Evolutionary conservation across 805 yeast species (phyloP).

Genomic region (Tetrapisispora taiwanensis): DNA sequence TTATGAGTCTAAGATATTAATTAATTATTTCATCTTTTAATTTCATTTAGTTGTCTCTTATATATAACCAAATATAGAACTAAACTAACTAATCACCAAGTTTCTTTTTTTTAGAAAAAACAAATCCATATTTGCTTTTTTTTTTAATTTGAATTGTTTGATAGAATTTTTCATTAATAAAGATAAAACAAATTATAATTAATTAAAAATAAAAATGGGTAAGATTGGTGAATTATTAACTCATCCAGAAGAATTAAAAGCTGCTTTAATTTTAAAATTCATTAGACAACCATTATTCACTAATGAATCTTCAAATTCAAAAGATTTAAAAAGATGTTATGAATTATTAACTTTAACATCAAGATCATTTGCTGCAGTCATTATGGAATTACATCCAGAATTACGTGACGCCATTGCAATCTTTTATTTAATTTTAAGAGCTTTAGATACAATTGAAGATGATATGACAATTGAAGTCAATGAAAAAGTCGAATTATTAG

Average conservation of each 20-base stretch:
- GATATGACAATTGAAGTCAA: conserved; percentile 79
- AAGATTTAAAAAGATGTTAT: conserved; percentile 50
- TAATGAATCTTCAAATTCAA: neutral
- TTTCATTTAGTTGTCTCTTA: too few relatives aligned
- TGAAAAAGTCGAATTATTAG: conserved; percentile 63
- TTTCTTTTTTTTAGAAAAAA: too few relatives aligned
- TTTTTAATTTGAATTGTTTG: too few relatives aligned
- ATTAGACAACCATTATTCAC: conserved; percentile 32
- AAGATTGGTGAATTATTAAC: conserved; percentile 46
- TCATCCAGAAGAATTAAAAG: conserved; percentile 65
- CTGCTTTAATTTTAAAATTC: conserved; percentile 52
- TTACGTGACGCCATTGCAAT: conserved; percentile 70
- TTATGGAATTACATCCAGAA: conserved; percentile 84
- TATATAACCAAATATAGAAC: too few relatives aligned
- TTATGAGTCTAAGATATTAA: too few relatives aligned
- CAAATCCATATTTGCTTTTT: too few relatives aligned
- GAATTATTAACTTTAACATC: conserved; percentile 60
- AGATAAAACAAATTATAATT: too few relatives aligned
- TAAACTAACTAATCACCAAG: too few relatives aligned
- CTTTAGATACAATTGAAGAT: conserved; percentile 91
- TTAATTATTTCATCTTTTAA: too few relatives aligned
- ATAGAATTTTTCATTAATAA: too few relatives aligned
- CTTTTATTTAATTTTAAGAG: conserved; percentile 79
- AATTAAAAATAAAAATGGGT: conserved; percentile 35
- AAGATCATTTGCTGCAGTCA: conserved; percentile 90